Conservation (phyloP, 2,329 filamentous ascomycete genomes). For the Fusarium caatingaense region DNA sequence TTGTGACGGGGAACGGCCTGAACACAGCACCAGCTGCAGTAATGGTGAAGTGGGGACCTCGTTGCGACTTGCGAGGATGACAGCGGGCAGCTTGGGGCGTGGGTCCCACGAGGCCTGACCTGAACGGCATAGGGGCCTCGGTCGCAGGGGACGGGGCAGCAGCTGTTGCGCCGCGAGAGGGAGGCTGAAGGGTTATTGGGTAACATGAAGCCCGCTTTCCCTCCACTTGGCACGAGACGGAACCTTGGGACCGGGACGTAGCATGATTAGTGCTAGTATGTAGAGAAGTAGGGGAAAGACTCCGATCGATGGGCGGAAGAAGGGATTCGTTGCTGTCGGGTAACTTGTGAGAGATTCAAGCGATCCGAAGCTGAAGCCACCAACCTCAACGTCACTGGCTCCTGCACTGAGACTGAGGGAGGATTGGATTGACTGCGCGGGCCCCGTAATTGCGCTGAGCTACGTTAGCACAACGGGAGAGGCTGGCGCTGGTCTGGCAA, state of each 20-base stretch:
- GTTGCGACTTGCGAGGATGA: conserved; percentile 15
- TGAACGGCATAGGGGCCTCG: conserved; percentile 16
- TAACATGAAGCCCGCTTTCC: conserved; percentile 14
- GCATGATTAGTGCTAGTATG: neutral
- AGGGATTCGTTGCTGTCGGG: neutral
- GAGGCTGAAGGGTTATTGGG: conserved; percentile 16
- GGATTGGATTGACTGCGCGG: conserved; percentile 1
- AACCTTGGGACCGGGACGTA: conserved; percentile 31
- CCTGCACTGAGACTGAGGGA: neutral
- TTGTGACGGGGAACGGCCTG: conserved; percentile 26
- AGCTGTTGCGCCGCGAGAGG: conserved; percentile 29
- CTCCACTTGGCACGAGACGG: conserved; percentile 13
- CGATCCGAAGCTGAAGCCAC: neutral
- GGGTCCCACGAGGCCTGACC: conserved; percentile 26
- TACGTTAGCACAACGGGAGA: conserved; percentile 30
- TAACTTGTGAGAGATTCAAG: neutral
- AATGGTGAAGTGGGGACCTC: conserved; percentile 14
- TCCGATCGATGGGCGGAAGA: conserved; percentile 11
- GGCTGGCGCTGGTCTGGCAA: conserved; percentile 18
- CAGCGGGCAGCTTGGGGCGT: conserved; percentile 27
- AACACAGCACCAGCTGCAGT: conserved; percentile 18
- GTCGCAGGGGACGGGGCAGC: conserved; percentile 32
- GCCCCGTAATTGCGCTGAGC: neutral
- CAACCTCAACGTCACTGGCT: neutral
- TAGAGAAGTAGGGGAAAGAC: neutral